Conservation (phyloP, 2,329 filamentous ascomycete genomes). For the Trichoderma asperellum region DNA sequence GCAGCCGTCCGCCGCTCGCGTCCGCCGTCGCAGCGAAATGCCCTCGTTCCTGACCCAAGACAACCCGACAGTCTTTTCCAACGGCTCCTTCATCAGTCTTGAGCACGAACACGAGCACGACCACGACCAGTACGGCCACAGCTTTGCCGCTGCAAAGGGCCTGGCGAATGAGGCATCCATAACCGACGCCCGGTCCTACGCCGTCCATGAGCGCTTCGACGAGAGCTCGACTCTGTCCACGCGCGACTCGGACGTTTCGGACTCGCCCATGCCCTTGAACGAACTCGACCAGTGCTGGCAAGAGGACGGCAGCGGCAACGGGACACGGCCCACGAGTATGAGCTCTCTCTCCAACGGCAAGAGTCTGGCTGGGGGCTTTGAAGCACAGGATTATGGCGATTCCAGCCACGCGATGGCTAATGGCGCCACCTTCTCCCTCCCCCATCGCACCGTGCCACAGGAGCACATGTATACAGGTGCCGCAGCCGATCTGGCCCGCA, state of each 20-base stretch:
- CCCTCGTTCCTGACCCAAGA: slow-evolving; percentile 59
- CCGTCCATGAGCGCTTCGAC: slow-evolving; percentile 58
- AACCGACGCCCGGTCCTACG: slow-evolving; percentile 50
- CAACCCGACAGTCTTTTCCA: slow-evolving; percentile 48
- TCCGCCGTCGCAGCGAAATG: slow-evolving; percentile 46
- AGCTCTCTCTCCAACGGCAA: slow-evolving; percentile 62
- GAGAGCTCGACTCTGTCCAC: slow-evolving; percentile 58
- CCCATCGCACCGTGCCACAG: slow-evolving; percentile 39
- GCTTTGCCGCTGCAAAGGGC: slow-evolving; percentile 41
- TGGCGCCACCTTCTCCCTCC: slow-evolving; percentile 35
- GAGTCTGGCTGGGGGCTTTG: slow-evolving; percentile 43
- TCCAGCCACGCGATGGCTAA: slow-evolving; percentile 36
- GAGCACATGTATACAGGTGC: slow-evolving; percentile 17
- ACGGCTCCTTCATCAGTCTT: slow-evolving; percentile 50
- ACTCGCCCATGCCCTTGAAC: slow-evolving; percentile 49
- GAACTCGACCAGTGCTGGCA: slow-evolving; percentile 33
- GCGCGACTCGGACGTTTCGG: slow-evolving; percentile 57
- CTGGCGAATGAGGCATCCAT: slow-evolving; percentile 44
- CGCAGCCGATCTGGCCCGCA: slow-evolving; percentile 30
- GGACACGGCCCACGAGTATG: slow-evolving; percentile 57
- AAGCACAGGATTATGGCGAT: slow-evolving; percentile 36
- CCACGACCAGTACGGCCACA: slow-evolving; percentile 41
- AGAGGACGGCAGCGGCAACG: slow-evolving; percentile 37
- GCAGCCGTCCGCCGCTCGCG: slow-evolving; percentile 23
- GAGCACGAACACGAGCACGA: slow-evolving; percentile 37